Evolutionary conservation across 2,329 filamentous ascomycete genomes (phyloP).

Genomic region (Myriosclerotinia curreyana): DNA sequence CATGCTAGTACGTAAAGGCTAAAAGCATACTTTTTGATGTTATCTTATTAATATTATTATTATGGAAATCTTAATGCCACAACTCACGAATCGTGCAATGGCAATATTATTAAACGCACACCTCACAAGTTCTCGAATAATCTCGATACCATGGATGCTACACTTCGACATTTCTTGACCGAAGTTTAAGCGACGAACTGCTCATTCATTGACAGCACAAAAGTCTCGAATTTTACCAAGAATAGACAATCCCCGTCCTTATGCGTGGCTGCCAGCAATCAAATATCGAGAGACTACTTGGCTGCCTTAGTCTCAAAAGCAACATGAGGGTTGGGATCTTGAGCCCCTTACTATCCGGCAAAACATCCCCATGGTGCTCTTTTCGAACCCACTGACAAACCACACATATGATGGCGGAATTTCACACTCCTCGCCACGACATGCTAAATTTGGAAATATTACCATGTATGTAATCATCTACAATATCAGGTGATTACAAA

Average conservation of each 20-base stretch:
- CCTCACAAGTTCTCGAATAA: too few relatives aligned
- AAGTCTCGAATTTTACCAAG: not conserved
- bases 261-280: constrained; percentile 20
- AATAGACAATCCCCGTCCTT: constrained; percentile 7
- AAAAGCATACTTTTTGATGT: not conserved
- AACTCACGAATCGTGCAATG: constrained; percentile 1
- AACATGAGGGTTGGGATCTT: constrained; percentile 6
- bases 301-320: not conserved
- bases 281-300: constrained; percentile 6
- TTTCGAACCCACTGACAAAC: not conserved
- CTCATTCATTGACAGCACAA: not conserved
- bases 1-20: not conserved
- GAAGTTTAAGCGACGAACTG: constrained; percentile 16
- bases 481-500: constrained; percentile 13
- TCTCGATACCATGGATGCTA: not conserved
- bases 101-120: not conserved
- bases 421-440: constrained; percentile 18
- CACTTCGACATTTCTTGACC: constrained; percentile 2
- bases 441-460: constrained; percentile 1
- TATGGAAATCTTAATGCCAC: not conserved
- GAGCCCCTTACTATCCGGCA: constrained; percentile 17
- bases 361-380: not conserved
- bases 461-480: not conserved
- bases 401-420: not conserved
- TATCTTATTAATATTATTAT: too few relatives aligned